Percentiles rank a stretch among this genome's conserved stretches.
These are phyloP conservation scores for Amauroascus niger DNA, from an alignment of 2,329 filamentous ascomycete species.

Conservation along the genomic window DNA sequence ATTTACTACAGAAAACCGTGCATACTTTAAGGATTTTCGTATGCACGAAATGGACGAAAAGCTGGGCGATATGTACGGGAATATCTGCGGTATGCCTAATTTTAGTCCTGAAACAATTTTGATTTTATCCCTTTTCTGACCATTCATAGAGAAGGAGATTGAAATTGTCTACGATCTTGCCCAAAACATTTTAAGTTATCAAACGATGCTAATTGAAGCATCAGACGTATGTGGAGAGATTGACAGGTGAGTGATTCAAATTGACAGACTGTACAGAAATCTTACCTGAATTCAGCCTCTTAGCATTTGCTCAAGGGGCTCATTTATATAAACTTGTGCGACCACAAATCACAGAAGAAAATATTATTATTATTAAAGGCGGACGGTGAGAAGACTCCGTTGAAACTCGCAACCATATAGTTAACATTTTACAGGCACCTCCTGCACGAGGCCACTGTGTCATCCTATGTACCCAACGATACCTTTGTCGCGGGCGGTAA, in stretches of 20 bases:
- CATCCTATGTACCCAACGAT: conserved; percentile 74
- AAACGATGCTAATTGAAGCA: conserved; percentile 55
- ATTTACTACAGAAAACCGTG: conserved; percentile 60
- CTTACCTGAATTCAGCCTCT: conserved; percentile 43
- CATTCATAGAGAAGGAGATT: conserved; percentile 63
- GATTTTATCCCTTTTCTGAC: neutral
- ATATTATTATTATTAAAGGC: conserved; percentile 61
- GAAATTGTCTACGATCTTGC: conserved; percentile 74
- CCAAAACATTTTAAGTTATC: conserved; percentile 58
- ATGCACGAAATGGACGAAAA: conserved; percentile 73
- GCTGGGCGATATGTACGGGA: conserved; percentile 74
- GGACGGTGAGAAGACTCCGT: conserved; percentile 49
- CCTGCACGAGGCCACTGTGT: conserved; percentile 72
- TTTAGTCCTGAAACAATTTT: neutral
- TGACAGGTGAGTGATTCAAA: conserved; percentile 45
- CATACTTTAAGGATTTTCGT: conserved; percentile 76
- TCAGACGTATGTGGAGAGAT: conserved; percentile 79
- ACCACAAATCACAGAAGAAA: conserved; percentile 60
- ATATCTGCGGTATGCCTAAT: conserved; percentile 62
- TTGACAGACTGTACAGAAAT: neutral
- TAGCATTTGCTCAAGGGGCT: conserved; percentile 71
- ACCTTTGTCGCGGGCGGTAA: conserved; percentile 57
- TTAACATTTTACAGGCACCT: conserved; percentile 49
- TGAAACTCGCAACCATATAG: neutral
- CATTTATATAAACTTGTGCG: conserved; percentile 59